Evolutionary conservation across 2,329 filamentous ascomycete genomes (phyloP).

Genomic region (Aspergillus tubingensis): DNA sequence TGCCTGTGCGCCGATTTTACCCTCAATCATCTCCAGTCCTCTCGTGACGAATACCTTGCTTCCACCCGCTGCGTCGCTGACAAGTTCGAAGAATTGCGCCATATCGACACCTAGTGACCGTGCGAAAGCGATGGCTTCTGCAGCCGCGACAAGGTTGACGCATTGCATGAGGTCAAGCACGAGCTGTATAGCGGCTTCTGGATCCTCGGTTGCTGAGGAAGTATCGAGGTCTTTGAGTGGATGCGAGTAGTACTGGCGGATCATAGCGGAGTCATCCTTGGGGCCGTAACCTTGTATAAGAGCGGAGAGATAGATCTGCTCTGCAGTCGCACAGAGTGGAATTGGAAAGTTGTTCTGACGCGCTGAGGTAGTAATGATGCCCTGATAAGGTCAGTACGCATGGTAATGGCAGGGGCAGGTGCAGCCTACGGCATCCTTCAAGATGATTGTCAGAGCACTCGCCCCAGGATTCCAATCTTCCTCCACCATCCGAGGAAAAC

Average conservation of each 20-base stretch:
- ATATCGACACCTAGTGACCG: slow-evolving; percentile 49
- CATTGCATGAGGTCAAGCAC: slow-evolving; percentile 47
- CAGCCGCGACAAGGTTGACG: slow-evolving; percentile 53
- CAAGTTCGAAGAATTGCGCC: slow-evolving; percentile 49
- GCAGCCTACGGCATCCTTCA: slow-evolving; percentile 55
- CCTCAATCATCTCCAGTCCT: slow-evolving; percentile 41
- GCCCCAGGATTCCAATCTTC: slow-evolving; percentile 57
- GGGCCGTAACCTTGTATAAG: slow-evolving; percentile 59
- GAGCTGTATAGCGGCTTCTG: slow-evolving; percentile 41
- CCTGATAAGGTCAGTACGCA: slow-evolving; percentile 28
- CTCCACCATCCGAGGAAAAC: slow-evolving; percentile 57
- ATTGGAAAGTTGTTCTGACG: slow-evolving; percentile 60
- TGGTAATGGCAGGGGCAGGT: neutral
- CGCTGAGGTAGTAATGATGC: slow-evolving; percentile 69
- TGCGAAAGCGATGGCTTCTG: slow-evolving; percentile 53
- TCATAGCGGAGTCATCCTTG: slow-evolving; percentile 58
- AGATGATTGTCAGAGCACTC: slow-evolving; percentile 61
- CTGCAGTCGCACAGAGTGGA: slow-evolving; percentile 63
- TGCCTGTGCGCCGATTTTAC: slow-evolving; percentile 24
- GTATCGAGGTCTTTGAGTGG: slow-evolving; percentile 42
- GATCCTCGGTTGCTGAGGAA: slow-evolving; percentile 35
- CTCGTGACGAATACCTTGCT: slow-evolving; percentile 48
- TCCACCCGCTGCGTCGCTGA: slow-evolving; percentile 51
- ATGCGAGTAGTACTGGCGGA: slow-evolving; percentile 53
- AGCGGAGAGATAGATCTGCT: slow-evolving; percentile 65